Evolutionary conservation across 768 basidiomycete genomes (phyloP), one percentile per base, ranked within the genome.

Genomic region (Pleurotus tuber-regium): DNA sequence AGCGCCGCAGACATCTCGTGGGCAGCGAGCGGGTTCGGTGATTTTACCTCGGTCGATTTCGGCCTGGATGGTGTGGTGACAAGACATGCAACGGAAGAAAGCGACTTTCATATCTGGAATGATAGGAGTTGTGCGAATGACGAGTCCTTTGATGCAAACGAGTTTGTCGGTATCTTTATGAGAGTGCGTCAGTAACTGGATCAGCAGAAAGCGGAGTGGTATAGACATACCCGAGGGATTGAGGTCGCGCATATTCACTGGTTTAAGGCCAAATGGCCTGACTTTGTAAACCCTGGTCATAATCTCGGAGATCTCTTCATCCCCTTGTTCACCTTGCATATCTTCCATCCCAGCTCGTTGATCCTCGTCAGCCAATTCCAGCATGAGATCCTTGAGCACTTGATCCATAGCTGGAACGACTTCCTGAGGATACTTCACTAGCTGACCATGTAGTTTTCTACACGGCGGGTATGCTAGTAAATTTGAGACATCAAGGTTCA

Each of bases 81-180:
- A 99, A 30, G 87, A 89, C 23, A 92, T 75, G 70, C 97, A 99
- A 50, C 95, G 89, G 82, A 99, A 99, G 76, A 99, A 98, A 18
- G 96, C 97, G 57, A 84, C 84, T 70, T 96, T 95, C 97, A 99
- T 98, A 69, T 99, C 97, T 3, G 97, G 97, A 53, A 98, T 98
- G 61, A 99, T 89, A 9, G 96, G 92, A 0, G 97, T 98, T 0
- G 95, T 91, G 19, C 97, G 89, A 54, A 99, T 98, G 61, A 98
- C 93, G 5, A 99, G 83, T 52, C 97, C 97, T 66, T 96, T 97
- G 72, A 99, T 88, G 51, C 83, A 87, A 16, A 97, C 89, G 16
- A 99, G 84, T 68, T 98, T 97, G 78, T 99, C 97, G 59, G 97
- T 99, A 63, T 99, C 97, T 98, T n/a, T 55, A 28, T 51, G 40